Evolutionary conservation across 2,329 filamentous ascomycete genomes (phyloP), one percentile per base, ranked within the genome.

Genomic region (Talaromyces verruculosus): DNA sequence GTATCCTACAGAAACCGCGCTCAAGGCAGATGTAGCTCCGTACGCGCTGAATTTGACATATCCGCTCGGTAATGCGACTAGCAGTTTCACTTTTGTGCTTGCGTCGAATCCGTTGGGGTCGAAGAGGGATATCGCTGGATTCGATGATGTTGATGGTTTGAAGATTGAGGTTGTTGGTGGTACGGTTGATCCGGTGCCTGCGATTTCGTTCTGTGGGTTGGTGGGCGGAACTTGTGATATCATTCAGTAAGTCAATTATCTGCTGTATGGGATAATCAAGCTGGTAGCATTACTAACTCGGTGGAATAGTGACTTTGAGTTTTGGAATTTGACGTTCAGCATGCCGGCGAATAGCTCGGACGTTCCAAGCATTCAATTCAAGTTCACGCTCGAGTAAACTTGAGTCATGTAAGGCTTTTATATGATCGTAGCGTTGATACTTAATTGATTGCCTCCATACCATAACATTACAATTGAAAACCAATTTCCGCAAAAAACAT

Each of bases 31-130:
- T 30, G 81, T 84, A 0, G 73, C 75, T 2, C 79, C 82, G 0
- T 73, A 77, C 11, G 73, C 70, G 0, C 74, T 89, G 6, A 80
- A 79, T 11, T 72, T 89, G 2, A 81, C 81, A 0, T 89, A 89
- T 68, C 86, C 86, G 0, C 68, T 76, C 15, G 86, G 85, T 1
- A 84, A 82, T 51, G 71, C 76, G 0, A 76, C 75, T 3, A 85
- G 82, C 28, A 74, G 80, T 17, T 87, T 87, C 71, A 81, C 79
- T 1, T 79, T 87, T 57, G 64, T 10, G 58, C 67, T 37, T 17
- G 63, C 69, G 2, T 49, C 68, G 0, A 71, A 71, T 47, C 69
- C 68, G 1, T 68, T 70, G 2, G 66, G 68, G 0, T 58, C 22
- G 11, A 65, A 63, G 41, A 59, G 69, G 1, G 69, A 65, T 49